These are phyloP conservation scores for Hapsidospora chrysogenum DNA, from an alignment of 495 filamentous ascomycete genomes.

Conservation along the genomic window DNA sequence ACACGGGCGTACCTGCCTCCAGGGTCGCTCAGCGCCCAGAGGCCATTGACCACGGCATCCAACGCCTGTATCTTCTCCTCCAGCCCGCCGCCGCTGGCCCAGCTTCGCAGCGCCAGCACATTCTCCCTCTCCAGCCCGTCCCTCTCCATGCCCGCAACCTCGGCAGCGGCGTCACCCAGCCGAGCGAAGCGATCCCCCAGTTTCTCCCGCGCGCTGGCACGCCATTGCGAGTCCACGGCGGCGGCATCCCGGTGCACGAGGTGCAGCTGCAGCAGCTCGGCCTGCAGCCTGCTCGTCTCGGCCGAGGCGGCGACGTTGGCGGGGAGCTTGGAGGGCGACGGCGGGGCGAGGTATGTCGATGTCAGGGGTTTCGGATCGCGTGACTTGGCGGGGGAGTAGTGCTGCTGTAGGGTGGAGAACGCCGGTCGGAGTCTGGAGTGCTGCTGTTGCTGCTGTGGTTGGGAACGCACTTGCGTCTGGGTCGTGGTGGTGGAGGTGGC, in stretches of 20 bases:
- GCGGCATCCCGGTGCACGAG: constrained; percentile 40
- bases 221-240: constrained; percentile 21
- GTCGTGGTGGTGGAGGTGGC: constrained; percentile 2
- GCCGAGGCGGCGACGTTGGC: constrained; percentile 36
- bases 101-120: constrained; percentile 18
- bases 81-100: constrained; percentile 14
- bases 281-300: constrained; percentile 46
- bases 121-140: constrained; percentile 18
- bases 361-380: constrained; percentile 38
- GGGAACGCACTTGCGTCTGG: constrained; percentile 5
- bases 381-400: constrained; percentile 48
- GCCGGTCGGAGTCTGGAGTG: too few species aligned
- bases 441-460: constrained; percentile 8
- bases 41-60: constrained; percentile 29
- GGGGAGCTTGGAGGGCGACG: constrained; percentile 32
- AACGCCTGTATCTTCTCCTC: constrained; percentile 33
- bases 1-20: constrained; percentile 31
- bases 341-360: constrained; percentile 31
- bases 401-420: constrained; percentile 53
- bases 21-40: constrained; percentile 31
- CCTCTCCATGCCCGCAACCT: constrained; percentile 13
- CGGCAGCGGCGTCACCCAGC: constrained; percentile 15
- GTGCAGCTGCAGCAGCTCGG: constrained; percentile 56
- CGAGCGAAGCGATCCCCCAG: constrained; percentile 22
- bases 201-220: constrained; percentile 23